Evolutionary conservation across 495 filamentous ascomycete species (phyloP).

Genomic region (Xylaria cubensis): DNA sequence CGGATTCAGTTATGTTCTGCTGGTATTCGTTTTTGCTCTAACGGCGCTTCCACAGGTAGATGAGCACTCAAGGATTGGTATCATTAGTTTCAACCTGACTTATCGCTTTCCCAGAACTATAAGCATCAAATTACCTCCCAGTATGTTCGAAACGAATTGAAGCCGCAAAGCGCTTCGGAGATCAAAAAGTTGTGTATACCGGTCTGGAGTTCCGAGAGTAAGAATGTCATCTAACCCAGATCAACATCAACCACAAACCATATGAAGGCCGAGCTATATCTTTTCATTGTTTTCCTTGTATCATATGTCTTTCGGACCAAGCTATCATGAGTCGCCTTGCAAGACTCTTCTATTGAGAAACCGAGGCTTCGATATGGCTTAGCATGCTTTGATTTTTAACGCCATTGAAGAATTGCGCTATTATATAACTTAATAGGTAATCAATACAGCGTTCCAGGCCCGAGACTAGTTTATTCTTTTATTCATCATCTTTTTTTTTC

Average conservation of each 20-base stretch:
- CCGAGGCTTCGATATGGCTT: background rate
- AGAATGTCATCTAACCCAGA: background rate
- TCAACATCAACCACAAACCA: background rate
- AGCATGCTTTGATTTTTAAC: background rate
- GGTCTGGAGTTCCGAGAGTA: background rate
- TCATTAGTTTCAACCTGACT: background rate
- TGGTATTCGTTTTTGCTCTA: background rate
- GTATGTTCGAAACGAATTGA: background rate
- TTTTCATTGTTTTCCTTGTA: background rate
- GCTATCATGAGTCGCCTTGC: background rate
- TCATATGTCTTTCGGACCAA: background rate
- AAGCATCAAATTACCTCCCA: background rate
- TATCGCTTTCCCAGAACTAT: background rate
- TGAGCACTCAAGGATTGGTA: background rate
- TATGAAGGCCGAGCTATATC: background rate
- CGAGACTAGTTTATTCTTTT: background rate
- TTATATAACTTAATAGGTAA: background rate
- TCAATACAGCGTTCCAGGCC: background rate
- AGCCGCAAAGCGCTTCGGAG: background rate
- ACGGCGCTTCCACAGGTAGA: background rate
- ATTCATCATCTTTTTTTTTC: background rate
- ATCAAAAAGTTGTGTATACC: background rate
- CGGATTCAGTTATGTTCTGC: background rate
- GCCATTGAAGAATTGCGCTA: too few species aligned
- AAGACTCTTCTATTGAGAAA: background rate